phyloP scores from a whole-genome alignment of 768 basidiomycete species.

The Leucosporidium scottii region DNA sequence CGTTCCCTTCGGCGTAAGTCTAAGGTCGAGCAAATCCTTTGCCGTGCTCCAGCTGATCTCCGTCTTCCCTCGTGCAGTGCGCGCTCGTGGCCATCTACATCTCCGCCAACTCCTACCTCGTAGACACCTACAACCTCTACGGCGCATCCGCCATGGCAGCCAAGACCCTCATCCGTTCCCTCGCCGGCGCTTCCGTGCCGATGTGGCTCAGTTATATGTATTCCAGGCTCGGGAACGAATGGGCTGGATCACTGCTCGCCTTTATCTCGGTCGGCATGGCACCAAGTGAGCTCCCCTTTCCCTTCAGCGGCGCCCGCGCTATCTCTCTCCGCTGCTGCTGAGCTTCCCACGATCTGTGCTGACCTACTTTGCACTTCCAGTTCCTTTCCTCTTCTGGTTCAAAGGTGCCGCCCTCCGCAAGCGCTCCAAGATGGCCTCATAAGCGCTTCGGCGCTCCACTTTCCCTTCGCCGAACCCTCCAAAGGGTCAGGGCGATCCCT shows the following conservation, averaged over 20 bases:
- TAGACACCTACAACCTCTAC: conserved; percentile 12
- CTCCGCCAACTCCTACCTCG: conserved; percentile 36
- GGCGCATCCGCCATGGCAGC: conserved; percentile 38
- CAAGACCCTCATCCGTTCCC: conserved; percentile 37
- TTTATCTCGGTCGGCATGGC: conserved; percentile 35
- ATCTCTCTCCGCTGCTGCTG: no score
- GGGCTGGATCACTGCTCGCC: conserved; percentile 31
- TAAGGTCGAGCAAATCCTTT: not conserved
- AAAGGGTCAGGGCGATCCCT: no score
- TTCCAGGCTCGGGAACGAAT: not conserved
- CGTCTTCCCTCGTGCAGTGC: conserved; percentile 26
- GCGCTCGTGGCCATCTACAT: conserved; percentile 37
- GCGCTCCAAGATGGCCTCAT: no score
- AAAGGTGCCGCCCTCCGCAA: no score
- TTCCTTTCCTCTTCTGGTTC: no score
- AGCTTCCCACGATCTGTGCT: no score
- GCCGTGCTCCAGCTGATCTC: not conserved
- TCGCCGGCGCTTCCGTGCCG: conserved; percentile 37
- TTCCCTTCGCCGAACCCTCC: no score
- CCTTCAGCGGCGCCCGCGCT: no score
- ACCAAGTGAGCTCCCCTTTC: conserved; percentile 15
- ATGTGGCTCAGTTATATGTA: conserved; percentile 36
- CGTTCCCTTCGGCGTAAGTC: conserved; percentile 28
- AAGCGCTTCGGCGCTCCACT: no score
- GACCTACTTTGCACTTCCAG: no score